phyloP scores from a whole-genome alignment of 768 basidiomycete species.

The Pleurotus giganteus region DNA sequence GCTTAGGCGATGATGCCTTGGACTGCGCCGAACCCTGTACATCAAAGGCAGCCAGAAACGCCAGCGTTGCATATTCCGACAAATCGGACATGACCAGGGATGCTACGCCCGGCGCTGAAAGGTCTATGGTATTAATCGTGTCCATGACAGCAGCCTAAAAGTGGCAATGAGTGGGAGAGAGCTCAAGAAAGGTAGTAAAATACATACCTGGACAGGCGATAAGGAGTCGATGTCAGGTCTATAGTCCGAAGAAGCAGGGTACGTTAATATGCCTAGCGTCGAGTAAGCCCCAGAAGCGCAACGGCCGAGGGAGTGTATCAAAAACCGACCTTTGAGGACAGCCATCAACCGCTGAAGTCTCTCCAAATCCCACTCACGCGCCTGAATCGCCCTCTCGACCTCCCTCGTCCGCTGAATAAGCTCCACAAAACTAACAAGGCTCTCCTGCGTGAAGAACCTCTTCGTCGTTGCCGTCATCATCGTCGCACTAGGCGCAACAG shows the following conservation, averaged over 20 bases:
- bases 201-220: constrained; percentile 70
- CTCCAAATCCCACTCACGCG: constrained; percentile 63
- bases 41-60: constrained; percentile 82
- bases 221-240: constrained; percentile 84
- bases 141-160: constrained; percentile 69
- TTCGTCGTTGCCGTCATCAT: constrained; percentile 19
- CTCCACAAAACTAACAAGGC: constrained; percentile 77
- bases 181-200: neutral
- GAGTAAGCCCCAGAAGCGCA: no score
- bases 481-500: constrained; percentile 11
- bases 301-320: no score
- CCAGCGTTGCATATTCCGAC: constrained; percentile 81
- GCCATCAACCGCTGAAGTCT: constrained; percentile 67
- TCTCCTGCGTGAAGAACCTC: constrained; percentile 76
- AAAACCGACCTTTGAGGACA: constrained; percentile 65
- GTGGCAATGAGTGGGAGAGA: neutral
- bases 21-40: constrained; percentile 36
- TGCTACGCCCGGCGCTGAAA: constrained; percentile 56
- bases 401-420: constrained; percentile 61
- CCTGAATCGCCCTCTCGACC: constrained; percentile 44
- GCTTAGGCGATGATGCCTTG: constrained; percentile 49
- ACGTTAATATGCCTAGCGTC: constrained; percentile 82
- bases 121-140: constrained; percentile 64
- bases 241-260: constrained; percentile 81
- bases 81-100: constrained; percentile 82